phyloP scores from a whole-genome alignment of 768 basidiomycete genomes.

The Symmetrospora coprosmae region DNA sequence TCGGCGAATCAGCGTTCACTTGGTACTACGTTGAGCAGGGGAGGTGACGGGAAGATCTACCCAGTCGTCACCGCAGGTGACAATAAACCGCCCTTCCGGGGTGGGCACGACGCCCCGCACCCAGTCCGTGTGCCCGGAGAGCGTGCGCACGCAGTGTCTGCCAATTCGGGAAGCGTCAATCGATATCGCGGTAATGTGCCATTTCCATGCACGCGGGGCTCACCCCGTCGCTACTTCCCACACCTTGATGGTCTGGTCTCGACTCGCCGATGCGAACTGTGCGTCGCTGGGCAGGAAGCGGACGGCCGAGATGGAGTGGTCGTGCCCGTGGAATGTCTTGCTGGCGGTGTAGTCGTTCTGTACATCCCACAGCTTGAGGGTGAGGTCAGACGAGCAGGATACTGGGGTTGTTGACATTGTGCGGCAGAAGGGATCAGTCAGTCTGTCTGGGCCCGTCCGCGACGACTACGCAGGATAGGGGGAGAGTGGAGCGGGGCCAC shows the following conservation, averaged over 20 bases:
- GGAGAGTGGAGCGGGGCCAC: no score
- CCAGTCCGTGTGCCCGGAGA: conserved; percentile 70
- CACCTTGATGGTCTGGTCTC: conserved; percentile 70
- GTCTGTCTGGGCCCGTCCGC: conserved; percentile 20
- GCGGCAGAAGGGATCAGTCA: neutral
- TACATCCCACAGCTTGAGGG: conserved; percentile 84
- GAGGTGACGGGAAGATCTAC: conserved; percentile 37
- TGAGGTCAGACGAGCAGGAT: conserved; percentile 72
- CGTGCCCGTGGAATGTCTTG: conserved; percentile 75
- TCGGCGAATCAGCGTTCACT: neutral
- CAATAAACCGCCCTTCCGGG: conserved; percentile 55
- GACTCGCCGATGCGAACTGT: conserved; percentile 67
- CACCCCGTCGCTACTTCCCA: conserved; percentile 79
- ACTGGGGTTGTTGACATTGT: conserved; percentile 35
- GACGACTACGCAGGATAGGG: neutral
- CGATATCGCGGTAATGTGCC: neutral
- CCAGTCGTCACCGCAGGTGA: conserved; percentile 76
- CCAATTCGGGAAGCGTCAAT: neutral
- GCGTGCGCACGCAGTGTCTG: conserved; percentile 62
- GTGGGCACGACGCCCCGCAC: conserved; percentile 48
- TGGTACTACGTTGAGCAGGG: neutral
- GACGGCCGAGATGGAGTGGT: conserved; percentile 75
- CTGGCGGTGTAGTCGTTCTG: conserved; percentile 78
- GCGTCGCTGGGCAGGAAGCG: conserved; percentile 75
- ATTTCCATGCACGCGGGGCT: no score